phyloP scores from a whole-genome alignment of 2,329 filamentous ascomycete species.

The Aspergillus bombycis region DNA sequence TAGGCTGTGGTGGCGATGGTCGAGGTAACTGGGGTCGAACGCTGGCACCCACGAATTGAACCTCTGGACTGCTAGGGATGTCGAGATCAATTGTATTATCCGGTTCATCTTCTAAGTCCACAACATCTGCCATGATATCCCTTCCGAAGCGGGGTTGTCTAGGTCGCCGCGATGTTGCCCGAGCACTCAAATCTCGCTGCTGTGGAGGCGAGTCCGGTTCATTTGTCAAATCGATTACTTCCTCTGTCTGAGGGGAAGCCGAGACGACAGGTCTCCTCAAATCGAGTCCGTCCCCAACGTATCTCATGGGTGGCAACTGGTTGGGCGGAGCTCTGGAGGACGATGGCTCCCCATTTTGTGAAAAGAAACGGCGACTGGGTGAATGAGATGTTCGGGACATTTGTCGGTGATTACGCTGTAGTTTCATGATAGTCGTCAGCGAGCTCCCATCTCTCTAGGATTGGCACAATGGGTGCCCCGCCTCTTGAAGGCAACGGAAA shows the following conservation, averaged over 20 bases:
- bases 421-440: constrained; percentile 23
- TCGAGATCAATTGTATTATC: constrained; percentile 20
- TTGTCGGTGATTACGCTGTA: constrained; percentile 38
- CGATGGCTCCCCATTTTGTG: constrained; percentile 28
- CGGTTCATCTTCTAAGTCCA: constrained; percentile 45
- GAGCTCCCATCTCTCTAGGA: constrained; percentile 10
- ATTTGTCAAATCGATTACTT: constrained; percentile 52
- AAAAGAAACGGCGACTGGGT: constrained; percentile 30
- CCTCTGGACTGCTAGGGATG: constrained; percentile 48
- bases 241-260: constrained; percentile 32
- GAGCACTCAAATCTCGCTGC: neutral
- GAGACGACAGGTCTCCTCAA: constrained; percentile 55
- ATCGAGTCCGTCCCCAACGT: constrained; percentile 58
- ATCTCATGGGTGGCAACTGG: constrained; percentile 41
- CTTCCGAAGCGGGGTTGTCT: constrained; percentile 40
- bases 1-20: constrained; percentile 12
- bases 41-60: constrained; percentile 51
- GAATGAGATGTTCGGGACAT: constrained; percentile 38
- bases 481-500: constrained; percentile 19
- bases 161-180: constrained; percentile 6
- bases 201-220: constrained; percentile 45
- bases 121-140: constrained; percentile 42
- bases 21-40: constrained; percentile 20
- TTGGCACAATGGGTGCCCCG: constrained; percentile 24
- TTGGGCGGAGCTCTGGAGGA: constrained; percentile 22